Conservation (phyloP, 768 basidiomycete genomes). For the Tremella fuciformis region DNA sequence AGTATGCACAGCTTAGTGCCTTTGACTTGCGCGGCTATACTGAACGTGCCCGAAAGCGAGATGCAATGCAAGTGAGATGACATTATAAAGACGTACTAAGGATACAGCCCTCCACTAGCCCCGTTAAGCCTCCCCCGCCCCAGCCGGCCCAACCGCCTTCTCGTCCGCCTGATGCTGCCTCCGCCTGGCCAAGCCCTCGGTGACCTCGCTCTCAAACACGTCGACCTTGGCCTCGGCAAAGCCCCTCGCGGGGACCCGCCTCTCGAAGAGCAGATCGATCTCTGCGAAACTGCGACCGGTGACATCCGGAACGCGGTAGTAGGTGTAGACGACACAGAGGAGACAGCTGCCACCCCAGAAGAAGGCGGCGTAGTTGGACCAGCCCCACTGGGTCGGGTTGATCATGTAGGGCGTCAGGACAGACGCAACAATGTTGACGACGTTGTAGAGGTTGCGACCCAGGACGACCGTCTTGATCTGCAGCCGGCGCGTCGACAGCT, state of each 20-base stretch:
- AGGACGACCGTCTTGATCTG: conserved; percentile 39
- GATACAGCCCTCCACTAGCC: too few species aligned
- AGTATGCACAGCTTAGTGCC: too few species aligned
- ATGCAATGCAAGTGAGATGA: too few species aligned
- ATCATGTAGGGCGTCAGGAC: conserved; percentile 23
- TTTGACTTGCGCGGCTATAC: too few species aligned
- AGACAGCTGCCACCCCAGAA: conserved; percentile 28
- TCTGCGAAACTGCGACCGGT: conserved; percentile 45
- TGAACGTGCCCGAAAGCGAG: too few species aligned
- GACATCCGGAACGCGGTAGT: conserved; percentile 43
- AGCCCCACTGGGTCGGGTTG: conserved; percentile 15
- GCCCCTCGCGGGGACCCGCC: conserved; percentile 5
- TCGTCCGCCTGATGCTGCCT: too few species aligned
- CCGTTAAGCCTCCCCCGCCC: too few species aligned
- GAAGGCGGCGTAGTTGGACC: conserved; percentile 17
- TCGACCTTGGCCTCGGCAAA: conserved; percentile 5
- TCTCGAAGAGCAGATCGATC: conserved; percentile 11
- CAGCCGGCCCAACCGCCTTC: too few species aligned
- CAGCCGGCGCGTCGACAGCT: conserved; percentile 13
- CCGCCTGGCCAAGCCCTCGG: too few species aligned
- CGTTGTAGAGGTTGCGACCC: conserved; percentile 21
- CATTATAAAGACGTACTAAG: too few species aligned
- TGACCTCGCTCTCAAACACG: conserved; percentile 4
- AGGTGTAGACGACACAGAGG: conserved; percentile 39
- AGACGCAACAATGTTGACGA: conserved; percentile 13